Base-by-base conservation (phyloP, 2,329 filamentous ascomycete species). In the Fusarium odoratissimum region DNA sequence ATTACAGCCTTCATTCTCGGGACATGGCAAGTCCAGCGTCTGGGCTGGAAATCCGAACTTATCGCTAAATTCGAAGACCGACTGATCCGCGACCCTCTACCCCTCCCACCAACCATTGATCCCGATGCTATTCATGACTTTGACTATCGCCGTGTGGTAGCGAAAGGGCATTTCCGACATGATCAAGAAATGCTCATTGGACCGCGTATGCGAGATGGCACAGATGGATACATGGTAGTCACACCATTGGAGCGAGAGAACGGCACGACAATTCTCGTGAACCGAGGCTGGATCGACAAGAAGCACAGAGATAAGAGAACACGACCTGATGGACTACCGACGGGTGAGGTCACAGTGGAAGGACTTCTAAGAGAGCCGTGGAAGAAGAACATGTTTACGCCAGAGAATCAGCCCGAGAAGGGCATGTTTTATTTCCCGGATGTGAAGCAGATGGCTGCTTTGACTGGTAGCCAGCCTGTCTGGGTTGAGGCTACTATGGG, bases 311-410 rank as follows among this genome's bases (percentile, higher is more conserved):
- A 89, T 67, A 92, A 95, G 83, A 84, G 84, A 73, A 84, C 94
- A 51, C 84, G 94, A 30, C 84, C 87, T 0, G 88, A 90, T 30
- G 90, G 91, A 2, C 75, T 98, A 74, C 92, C 93, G 0, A 80
- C 79, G 54, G 94, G 91, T 0, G 90, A 92, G 77, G 91, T 98
- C 14, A 89, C 88, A 1, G 91, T 99, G 5, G 91, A 97, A 83
- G 96, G 96, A 0, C 78, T 99, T 80, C 80, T 99, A 80, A 85
- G 96, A 67, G 91, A 96, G 84, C 95, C 95, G 13, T 97, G 94
- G 90, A 96, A 97, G 88, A 97, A 95, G 87, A 99, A 99, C 81
- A 92, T 95, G 89, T 99, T 99, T 81, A 99, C 96, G 62, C 96
- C 96, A 0, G 91, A 93, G 0, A 99, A 99, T 77, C 86, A 90